Conservation (phyloP, 129 eudicot genomes). For the Calendula officinalis region DNA sequence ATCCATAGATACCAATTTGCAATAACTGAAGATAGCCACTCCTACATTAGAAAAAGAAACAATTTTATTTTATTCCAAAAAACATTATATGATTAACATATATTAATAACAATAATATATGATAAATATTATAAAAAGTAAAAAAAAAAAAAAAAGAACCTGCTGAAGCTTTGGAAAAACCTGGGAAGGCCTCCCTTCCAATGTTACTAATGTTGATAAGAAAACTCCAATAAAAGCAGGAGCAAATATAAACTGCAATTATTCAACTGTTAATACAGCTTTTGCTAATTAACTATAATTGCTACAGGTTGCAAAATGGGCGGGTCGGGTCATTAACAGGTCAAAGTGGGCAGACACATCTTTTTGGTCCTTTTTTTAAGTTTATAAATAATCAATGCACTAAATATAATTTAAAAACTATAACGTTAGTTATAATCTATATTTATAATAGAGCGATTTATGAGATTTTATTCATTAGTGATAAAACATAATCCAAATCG, state of each 20-base stretch:
- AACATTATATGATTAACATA: not conserved
- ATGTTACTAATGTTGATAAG: constrained; percentile 65
- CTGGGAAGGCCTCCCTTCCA: constrained; percentile 74
- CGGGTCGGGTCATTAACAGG: not conserved
- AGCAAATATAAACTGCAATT: constrained; percentile 73
- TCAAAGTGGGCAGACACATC: not conserved
- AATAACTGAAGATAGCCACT: constrained; percentile 75
- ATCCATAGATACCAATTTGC: constrained; percentile 97
- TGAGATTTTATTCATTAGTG: not conserved
- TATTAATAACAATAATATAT: not conserved
- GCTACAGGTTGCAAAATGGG: not conserved
- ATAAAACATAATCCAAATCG: not conserved
- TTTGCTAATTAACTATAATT: not conserved
- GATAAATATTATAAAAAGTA: not conserved
- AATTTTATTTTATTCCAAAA: not conserved
- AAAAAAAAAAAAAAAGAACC: constrained; percentile 33
- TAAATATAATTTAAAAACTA: not conserved
- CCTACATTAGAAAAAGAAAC: constrained; percentile 39
- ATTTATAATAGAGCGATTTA: not conserved
- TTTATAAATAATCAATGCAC: not conserved
- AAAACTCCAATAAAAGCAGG: constrained; percentile 78
- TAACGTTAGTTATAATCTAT: not conserved
- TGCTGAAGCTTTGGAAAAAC: constrained; percentile 90
- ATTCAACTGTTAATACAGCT: not conserved
- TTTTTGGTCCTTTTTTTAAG: not conserved